Evolutionary conservation across 208 protist genomes (phyloP).

Genomic region (Perkinsela sp.): DNA sequence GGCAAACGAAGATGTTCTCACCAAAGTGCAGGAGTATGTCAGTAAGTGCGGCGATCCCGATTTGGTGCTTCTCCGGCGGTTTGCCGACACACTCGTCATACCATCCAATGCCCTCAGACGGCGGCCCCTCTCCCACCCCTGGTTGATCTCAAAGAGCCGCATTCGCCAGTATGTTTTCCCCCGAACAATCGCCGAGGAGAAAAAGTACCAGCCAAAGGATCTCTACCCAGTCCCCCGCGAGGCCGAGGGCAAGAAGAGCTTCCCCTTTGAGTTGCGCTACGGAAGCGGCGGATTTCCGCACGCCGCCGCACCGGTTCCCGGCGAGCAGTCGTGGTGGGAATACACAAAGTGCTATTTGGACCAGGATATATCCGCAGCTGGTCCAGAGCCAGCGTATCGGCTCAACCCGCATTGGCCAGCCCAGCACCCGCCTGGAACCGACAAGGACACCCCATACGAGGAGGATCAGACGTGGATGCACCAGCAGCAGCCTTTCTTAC

Average conservation of each 20-base stretch:
- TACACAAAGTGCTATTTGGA: constrained; percentile 54
- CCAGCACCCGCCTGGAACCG: constrained; percentile 46
- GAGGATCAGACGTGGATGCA: constrained; percentile 63
- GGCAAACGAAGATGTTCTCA: constrained; percentile 14
- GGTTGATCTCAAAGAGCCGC: not conserved
- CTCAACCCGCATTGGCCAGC: constrained; percentile 55
- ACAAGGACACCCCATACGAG: constrained; percentile 52
- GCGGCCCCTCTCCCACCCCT: not conserved
- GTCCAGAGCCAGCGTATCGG: constrained; percentile 29
- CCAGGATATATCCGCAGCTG: constrained; percentile 22
- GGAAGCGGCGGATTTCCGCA: not conserved
- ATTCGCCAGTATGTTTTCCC: not conserved
- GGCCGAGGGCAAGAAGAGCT: not conserved
- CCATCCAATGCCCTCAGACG: not conserved
- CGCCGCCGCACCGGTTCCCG: not conserved
- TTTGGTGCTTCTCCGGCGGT: not conserved
- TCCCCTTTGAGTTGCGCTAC: not conserved
- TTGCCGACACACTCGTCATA: not conserved
- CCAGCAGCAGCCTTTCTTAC: constrained; percentile 44
- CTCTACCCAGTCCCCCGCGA: not conserved
- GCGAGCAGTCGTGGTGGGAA: constrained; percentile 15
- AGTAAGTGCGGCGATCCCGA: not conserved
- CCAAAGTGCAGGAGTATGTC: not conserved
- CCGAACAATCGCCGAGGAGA: not conserved
- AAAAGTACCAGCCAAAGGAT: not conserved